A percentile compares a stretch with the other conserved stretches of the same genome.
Evolutionary conservation across 495 filamentous ascomycete genomes (phyloP).

Genomic region (Annulohypoxylon nitens): DNA sequence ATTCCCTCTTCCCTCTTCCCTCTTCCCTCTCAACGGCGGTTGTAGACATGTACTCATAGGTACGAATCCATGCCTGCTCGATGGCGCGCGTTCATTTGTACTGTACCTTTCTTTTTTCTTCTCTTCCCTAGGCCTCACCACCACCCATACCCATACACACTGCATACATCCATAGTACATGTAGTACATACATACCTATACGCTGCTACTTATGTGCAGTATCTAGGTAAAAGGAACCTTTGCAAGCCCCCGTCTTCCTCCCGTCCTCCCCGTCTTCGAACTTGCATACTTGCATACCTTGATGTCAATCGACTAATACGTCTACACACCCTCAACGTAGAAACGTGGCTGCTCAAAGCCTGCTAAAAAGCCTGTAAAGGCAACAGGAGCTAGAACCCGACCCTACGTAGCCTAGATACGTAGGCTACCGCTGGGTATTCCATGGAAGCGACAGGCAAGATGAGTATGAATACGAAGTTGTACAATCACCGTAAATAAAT

Average conservation of each 20-base stretch:
- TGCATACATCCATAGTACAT: background rate
- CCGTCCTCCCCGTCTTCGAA: constrained; percentile 1
- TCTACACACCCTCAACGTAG: constrained; percentile 33
- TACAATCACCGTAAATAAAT: constrained; percentile 1
- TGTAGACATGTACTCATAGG: constrained; percentile 28
- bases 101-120: constrained; percentile 9
- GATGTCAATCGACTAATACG: constrained; percentile 16
- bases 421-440: background rate
- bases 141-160: background rate
- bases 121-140: background rate
- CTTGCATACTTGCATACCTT: constrained; percentile 14
- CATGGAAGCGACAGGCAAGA: constrained; percentile 6
- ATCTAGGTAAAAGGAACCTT: constrained; percentile 16
- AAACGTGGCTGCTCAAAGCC: constrained; percentile 39
- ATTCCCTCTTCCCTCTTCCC: constrained; percentile 30
- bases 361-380: constrained; percentile 6
- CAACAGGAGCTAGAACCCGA: constrained; percentile 15
- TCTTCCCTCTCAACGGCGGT: constrained; percentile 35
- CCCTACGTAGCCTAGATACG: constrained; percentile 8
- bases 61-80: background rate
- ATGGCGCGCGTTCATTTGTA: constrained; percentile 13
- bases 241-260: constrained; percentile 30
- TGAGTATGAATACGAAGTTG: background rate
- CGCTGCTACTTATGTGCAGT: too few species aligned
- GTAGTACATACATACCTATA: background rate